Base-by-base conservation (phyloP, 352 stramenopile species). In the Lagenidium giganteum region DNA sequence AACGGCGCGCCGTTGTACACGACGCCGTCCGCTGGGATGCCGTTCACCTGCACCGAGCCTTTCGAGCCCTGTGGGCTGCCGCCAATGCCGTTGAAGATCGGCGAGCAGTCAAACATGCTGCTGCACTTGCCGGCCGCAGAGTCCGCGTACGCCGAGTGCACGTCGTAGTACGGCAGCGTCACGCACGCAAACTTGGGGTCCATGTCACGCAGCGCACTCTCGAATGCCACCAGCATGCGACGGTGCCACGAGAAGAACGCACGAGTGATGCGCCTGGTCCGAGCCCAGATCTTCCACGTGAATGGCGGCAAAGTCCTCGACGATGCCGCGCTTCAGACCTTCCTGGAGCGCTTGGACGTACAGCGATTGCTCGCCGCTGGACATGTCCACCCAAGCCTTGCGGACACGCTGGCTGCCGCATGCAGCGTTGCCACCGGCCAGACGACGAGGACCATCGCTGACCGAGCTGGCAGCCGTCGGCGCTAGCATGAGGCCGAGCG, bases 111-210 rank as follows among this genome's bases (percentile, higher is more conserved):
- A 43, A 63, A 81, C 55, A 87, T 72, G 56, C 67, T 79, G 39
- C 25, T 34, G 37, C 74, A 87, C 41, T 76, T 52, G 2, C 60
- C 61, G 25, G 59, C 75, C 7, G 66, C 67, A 1, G 57, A 45
- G 17, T 75, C 60, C 7, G 69, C 47, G 59, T 83, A 87, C 16
- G 68, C 74, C 44, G 70, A 78, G 57, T 83, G 68, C 20, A 87
- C 66, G 47, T 90, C 78, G 43, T 81, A 90, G 71, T 83, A 90
- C n/a, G 75, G 78, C 17, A 90, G 29, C 14, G 78, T 87, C 18
- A 90, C 32, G 37, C 78, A 90, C 4, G 62, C 67, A 35, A 73
- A 90, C 40, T 71, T 63, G 16, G 61, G 40, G 40, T 63, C 65
- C 18, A 85, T 50, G 30, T 64, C 59, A n/a, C 78, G 78, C 33